Evolutionary conservation across 768 basidiomycete genomes (phyloP).

Genomic region (Infundibulicybe gibba): DNA sequence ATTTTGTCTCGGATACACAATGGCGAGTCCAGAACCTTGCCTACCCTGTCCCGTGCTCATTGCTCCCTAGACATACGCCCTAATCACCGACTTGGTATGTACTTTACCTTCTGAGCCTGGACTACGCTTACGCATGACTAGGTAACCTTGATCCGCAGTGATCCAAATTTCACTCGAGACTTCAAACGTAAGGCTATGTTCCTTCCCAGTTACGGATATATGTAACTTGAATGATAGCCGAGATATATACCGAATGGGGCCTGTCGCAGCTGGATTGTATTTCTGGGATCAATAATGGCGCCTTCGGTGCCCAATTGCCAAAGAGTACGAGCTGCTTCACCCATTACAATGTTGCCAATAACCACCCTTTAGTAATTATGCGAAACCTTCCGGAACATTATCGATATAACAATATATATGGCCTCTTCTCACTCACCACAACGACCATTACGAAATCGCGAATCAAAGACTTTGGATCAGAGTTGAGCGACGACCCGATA

Average conservation of each 20-base stretch:
- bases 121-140: background rate
- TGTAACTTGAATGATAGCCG: background rate
- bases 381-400: background rate
- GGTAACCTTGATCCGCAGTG: background rate
- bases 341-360: background rate
- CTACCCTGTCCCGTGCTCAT: background rate
- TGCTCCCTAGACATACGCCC: background rate
- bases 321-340: background rate
- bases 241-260: no score
- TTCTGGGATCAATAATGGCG: background rate
- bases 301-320: background rate
- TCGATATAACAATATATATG: constrained; percentile 1
- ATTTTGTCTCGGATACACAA: constrained; percentile 3
- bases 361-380: background rate
- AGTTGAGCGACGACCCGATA: no score
- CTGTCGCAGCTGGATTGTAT: no score
- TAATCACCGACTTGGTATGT: background rate
- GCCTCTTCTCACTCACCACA: constrained; percentile 4
- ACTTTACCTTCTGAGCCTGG: background rate
- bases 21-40: background rate
- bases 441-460: background rate
- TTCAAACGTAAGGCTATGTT: background rate
- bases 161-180: background rate
- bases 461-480: background rate
- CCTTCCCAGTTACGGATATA: background rate